Conservation (phyloP, 371 early-diverging fungal genomes). For the Mortierella sp. region DNA sequence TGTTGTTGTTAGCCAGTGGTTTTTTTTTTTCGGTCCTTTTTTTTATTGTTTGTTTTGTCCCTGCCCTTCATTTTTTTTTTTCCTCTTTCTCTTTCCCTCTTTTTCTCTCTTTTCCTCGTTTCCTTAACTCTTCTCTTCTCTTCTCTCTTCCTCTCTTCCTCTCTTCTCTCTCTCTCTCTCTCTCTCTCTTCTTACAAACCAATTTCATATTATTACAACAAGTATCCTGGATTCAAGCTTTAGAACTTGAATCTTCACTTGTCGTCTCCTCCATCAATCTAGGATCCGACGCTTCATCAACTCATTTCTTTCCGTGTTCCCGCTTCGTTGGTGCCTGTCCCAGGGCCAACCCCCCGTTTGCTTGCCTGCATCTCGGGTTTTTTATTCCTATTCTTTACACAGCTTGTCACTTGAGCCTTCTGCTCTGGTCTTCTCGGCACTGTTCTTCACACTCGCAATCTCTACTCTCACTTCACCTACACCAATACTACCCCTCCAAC, state of each 20-base stretch:
- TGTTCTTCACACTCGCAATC: conserved; percentile 6
- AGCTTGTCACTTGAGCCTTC: conserved; percentile 40
- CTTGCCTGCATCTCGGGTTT: conserved; percentile 45
- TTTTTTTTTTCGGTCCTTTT: background rate
- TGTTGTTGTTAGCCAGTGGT: background rate
- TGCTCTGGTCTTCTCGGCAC: conserved; percentile 41
- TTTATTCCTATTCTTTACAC: background rate
- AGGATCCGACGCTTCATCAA: conserved; percentile 13
- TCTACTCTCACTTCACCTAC: background rate
- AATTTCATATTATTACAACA: background rate
- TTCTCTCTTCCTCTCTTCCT: background rate
- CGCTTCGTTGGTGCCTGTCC: conserved; percentile 46
- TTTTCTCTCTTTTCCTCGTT: conserved; percentile 12
- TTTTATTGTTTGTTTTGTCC: background rate
- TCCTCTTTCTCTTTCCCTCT: background rate
- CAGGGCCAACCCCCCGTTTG: conserved; percentile 56
- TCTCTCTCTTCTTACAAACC: background rate
- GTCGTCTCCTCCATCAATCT: conserved; percentile 8
- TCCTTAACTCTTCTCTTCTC: background rate
- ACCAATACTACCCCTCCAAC: background rate
- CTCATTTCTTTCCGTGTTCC: background rate
- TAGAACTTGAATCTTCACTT: conserved; percentile 5
- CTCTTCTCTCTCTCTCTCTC: background rate
- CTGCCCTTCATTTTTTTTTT: background rate
- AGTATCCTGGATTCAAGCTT: background rate